phyloP scores from a whole-genome alignment of 768 basidiomycete genomes.

The Xerocomellus chrysenteron region DNA sequence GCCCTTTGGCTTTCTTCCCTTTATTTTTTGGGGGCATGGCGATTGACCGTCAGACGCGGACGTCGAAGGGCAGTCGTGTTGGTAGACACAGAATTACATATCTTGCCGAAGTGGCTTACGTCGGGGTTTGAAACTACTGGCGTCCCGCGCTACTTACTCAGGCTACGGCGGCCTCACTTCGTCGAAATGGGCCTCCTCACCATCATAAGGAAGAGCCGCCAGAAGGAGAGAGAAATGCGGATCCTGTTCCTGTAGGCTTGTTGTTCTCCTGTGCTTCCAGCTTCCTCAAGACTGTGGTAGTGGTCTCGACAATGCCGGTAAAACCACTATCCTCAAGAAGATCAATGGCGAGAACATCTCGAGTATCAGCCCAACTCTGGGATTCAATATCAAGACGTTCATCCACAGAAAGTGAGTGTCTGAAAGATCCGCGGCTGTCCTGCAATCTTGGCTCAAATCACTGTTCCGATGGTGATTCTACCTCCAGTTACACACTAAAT shows the following conservation, averaged over 20 bases:
- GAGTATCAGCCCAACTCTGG: slow-evolving; percentile 88
- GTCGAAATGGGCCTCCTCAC: slow-evolving; percentile 85
- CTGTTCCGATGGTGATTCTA: slow-evolving; percentile 27
- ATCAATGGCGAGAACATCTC: slow-evolving; percentile 90
- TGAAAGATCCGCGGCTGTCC: slow-evolving; percentile 19
- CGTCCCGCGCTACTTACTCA: too few species aligned
- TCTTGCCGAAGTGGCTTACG: slow-evolving; percentile 15
- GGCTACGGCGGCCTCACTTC: not conserved
- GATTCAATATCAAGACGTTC: slow-evolving; percentile 99
- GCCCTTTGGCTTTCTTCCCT: slow-evolving; percentile 84
- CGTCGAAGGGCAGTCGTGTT: not conserved
- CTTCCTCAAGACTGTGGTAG: slow-evolving; percentile 43
- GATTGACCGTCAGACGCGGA: not conserved
- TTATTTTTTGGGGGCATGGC: slow-evolving; percentile 61
- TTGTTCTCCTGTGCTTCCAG: slow-evolving; percentile 3
- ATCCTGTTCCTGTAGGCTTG: slow-evolving; percentile 81
- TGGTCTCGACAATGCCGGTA: slow-evolving; percentile 97
- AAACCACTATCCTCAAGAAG: slow-evolving; percentile 97
- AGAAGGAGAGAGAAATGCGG: slow-evolving; percentile 96
- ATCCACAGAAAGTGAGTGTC: slow-evolving; percentile 75
- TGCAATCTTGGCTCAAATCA: slow-evolving; percentile 15
- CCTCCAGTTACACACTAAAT: slow-evolving; percentile 41
- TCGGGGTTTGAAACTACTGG: slow-evolving; percentile 15
- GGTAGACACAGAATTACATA: not conserved
- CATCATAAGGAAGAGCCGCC: slow-evolving; percentile 93